These are phyloP conservation scores for Aspergillus sp. DNA, from an alignment of 2,329 filamentous ascomycete genomes.

Conservation along the genomic window DNA sequence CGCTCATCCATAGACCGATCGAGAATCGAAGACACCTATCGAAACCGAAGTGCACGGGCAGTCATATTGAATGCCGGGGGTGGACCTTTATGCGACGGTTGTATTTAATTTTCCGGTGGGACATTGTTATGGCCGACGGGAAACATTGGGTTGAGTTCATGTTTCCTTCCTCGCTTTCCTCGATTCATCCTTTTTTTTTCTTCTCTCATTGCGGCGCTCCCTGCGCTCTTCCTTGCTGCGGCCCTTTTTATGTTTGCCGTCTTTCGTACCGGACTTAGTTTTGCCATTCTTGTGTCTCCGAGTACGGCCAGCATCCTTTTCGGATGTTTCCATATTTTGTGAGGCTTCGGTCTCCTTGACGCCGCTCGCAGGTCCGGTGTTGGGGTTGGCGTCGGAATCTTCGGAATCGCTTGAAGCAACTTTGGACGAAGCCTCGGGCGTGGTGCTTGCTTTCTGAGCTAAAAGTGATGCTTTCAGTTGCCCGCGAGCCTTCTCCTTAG, in stretches of 20 bases:
- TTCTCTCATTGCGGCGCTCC: constrained; percentile 38
- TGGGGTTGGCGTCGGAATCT: constrained; percentile 16
- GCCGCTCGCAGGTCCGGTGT: constrained; percentile 16
- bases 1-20: too few relatives aligned
- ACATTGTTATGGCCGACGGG: neutral
- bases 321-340: neutral
- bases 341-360: constrained; percentile 8
- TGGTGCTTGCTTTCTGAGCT: constrained; percentile 37
- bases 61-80: neutral
- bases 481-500: constrained; percentile 52
- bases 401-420: constrained; percentile 20
- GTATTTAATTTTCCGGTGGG: neutral
- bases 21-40: neutral
- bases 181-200: constrained; percentile 14
- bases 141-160: constrained; percentile 11
- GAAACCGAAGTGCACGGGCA: neutral
- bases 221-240: constrained; percentile 27
- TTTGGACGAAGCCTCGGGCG: constrained; percentile 22
- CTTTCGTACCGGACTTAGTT: constrained; percentile 21
- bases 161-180: constrained; percentile 30
- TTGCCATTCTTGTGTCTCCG: constrained; percentile 27
- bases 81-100: neutral
- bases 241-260: constrained; percentile 25
- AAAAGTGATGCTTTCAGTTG: constrained; percentile 48
- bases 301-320: constrained; percentile 4